Evolutionary conservation across 208 protist genomes (phyloP), one percentile per base, ranked within the genome.

Genomic region (Crithidia expoeki): DNA sequence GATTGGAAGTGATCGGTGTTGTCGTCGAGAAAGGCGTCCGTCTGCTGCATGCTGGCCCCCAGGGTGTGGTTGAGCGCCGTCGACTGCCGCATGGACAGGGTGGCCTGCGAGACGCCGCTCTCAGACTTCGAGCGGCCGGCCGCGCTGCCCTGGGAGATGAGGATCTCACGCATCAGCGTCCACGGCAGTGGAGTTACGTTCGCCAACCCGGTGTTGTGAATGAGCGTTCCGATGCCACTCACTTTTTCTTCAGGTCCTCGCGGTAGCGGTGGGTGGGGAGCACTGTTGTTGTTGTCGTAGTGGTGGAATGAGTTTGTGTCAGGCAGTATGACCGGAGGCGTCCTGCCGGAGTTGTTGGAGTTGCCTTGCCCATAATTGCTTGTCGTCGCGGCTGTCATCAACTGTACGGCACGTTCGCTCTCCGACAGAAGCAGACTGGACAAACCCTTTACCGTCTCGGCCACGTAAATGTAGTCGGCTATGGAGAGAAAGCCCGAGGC

Each of bases 401-500:
- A 34, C 61, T 57, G 61, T 47, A 46, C 33, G 0, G 47, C 47
- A 0, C 14, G 46, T 0, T 42, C 61, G 47, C 57, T 42, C 23
- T 73, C 52, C 12, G 2, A 32, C 23, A 74, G 44, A 21, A 73
- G 21, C 40, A 50, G 28, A 33, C 12, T 44, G 28, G 68, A 67
- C 21, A 70, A 27, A 16, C 25, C 46, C 14, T 51, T 65, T 1
- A 76, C 5, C n/a, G 64, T 38, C 62, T 71, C 63, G 9, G 63
- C 61, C 9, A 84, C 53, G 33, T 55, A 55, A 11, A 59, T 4
- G 60, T 72, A 85, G 59, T 76, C 64, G 16, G 11, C 30, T 14
- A 58, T 17, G 0, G 55, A 68, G n/a, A 88, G 33, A 46, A 88
- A 84, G 58, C 69, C 75, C 7, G 75, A 76, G 0, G 67, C 68